Evolutionary conservation across 352 stramenopile species (phyloP).

Genomic region (Globisporangium solare): DNA sequence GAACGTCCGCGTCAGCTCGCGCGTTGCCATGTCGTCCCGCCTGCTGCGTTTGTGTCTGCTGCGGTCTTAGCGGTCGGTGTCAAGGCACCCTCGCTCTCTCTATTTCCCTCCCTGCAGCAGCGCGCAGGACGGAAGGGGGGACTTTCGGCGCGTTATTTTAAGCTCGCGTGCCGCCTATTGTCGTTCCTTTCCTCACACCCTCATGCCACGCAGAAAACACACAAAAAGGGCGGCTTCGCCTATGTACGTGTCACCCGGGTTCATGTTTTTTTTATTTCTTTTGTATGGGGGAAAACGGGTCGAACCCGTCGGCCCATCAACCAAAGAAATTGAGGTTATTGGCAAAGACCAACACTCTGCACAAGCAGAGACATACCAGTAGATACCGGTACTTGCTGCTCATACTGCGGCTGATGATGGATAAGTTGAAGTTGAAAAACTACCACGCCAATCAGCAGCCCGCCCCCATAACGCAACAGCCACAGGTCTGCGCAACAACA

Average conservation of each 20-base stretch:
- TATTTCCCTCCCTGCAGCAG: too few relatives aligned
- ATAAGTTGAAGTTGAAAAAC: constrained; percentile 1
- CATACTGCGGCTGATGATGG: too few relatives aligned
- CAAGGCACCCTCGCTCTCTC: too few relatives aligned
- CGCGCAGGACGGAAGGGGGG: too few relatives aligned
- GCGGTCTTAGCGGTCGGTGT: too few relatives aligned
- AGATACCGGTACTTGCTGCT: too few relatives aligned
- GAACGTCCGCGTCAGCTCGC: constrained; percentile 72
- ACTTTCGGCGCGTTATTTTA: background rate
- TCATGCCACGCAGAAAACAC: background rate
- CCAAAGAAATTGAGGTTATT: too few relatives aligned
- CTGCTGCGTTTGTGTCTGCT: background rate
- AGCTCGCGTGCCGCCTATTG: background rate
- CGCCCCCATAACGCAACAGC: background rate
- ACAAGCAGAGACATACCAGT: too few relatives aligned
- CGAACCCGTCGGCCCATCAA: background rate
- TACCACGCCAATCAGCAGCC: too few relatives aligned
- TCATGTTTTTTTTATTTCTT: background rate
- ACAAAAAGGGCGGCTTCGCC: background rate
- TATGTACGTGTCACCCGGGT: background rate
- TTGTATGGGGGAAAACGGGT: background rate
- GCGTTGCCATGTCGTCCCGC: constrained; percentile 59
- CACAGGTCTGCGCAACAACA: background rate
- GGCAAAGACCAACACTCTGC: background rate
- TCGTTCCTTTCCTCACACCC: background rate